Evolutionary conservation across 2,329 filamentous ascomycete genomes (phyloP).

Genomic region (Aspergillus ochraceus): DNA sequence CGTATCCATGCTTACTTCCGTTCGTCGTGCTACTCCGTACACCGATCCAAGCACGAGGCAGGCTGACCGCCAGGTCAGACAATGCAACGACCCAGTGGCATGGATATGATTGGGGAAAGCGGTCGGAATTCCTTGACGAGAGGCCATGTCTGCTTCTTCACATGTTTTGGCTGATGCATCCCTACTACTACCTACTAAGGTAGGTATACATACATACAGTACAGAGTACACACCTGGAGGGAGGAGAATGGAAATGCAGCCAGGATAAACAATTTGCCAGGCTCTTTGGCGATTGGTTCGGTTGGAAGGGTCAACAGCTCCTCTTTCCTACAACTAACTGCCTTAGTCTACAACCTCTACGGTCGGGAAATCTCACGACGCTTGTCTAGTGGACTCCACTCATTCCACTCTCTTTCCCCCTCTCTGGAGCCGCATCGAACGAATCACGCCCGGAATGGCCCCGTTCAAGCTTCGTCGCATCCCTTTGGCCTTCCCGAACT

Average conservation of each 20-base stretch:
- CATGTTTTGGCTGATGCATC: neutral
- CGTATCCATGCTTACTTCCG: neutral
- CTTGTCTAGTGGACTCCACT: neutral
- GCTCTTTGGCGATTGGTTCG: neutral
- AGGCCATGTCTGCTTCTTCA: neutral
- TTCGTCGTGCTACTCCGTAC: neutral
- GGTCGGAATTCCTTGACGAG: neutral
- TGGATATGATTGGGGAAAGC: too few relatives aligned
- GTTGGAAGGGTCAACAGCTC: neutral
- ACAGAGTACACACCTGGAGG: neutral
- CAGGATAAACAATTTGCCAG: neutral
- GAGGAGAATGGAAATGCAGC: too few relatives aligned
- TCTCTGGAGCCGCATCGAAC: slow-evolving; percentile 2
- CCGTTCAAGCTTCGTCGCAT: slow-evolving; percentile 16
- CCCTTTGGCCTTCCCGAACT: slow-evolving; percentile 9
- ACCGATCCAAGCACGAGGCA: neutral
- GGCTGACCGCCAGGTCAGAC: slow-evolving; percentile 4
- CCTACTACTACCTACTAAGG: neutral
- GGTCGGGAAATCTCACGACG: neutral
- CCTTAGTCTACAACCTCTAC: too few relatives aligned
- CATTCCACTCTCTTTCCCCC: neutral
- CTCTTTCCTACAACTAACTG: too few relatives aligned
- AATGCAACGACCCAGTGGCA: neutral
- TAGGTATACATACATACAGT: too few relatives aligned
- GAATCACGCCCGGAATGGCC: slow-evolving; percentile 8